Base-by-base conservation (phyloP, 768 basidiomycete genomes). In the Cyclocybe cylindracea region DNA sequence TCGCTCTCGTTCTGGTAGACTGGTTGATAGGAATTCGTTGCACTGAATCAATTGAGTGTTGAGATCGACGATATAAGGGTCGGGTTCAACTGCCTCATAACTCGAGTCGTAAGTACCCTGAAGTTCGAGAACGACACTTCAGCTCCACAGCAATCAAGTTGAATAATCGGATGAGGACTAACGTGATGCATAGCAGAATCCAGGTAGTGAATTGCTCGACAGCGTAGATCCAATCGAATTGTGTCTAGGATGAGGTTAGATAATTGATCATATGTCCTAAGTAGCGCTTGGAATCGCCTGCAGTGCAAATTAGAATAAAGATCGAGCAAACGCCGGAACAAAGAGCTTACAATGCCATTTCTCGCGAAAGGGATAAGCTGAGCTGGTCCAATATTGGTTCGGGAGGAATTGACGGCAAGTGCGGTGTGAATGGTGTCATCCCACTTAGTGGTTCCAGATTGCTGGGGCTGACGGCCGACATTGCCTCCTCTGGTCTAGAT, bases 211-310 rank as follows among this genome's bases (percentile, higher is more conserved):
- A 92, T 85, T 2, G 83, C 81, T 41, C 93, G 82, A 64, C 94
- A 93, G 4, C 96, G 83, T 46, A 97, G 71, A 63, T 98, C 96
- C 47, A 91, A 82, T 34, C 94, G 83, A 31, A 98, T 83, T 5
- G 90, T 94, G 64, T 89, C 87, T 38, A 98, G 73, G 44, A 97
- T 86, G 51, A 95, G 80, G 61, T 89, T 86, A 7, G 91, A 87
- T 6, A 98, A 78, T 59, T 96, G 94, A 36, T 89, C 86, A 61
- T 94, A 98, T 2, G 94, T 96, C 70, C 88, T 86, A 38, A 95
- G 74, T 40, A 98, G 76, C 0, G 94, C 91, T 65, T 95, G 88
- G 70, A 94, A 97, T 31, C 94, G 93, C 54, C 96, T 96, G 57
- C 3, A 16, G 39, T 48, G 31, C 14, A 35, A 38, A 5, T 50